Conservation (phyloP, 1,139 yeast genomes). For the Zygosaccharomyces pseudobailii region DNA sequence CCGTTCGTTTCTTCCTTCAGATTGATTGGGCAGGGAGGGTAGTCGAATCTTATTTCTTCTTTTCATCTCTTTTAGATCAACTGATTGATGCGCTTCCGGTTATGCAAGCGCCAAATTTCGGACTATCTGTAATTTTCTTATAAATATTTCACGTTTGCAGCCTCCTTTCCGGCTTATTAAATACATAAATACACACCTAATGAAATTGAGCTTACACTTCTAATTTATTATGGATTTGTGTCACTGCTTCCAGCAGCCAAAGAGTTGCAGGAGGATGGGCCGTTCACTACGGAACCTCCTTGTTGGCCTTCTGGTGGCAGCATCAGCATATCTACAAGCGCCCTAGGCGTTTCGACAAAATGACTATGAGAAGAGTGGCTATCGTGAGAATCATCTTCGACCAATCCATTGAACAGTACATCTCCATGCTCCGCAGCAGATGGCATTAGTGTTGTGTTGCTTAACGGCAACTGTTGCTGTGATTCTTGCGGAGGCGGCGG, state of each 20-base stretch:
- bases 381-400: not conserved
- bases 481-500: too few species aligned
- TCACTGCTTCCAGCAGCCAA: not conserved
- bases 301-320: conserved; percentile 10
- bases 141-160: not conserved
- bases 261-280: conserved; percentile 1
- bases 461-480: too few species aligned
- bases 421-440: not conserved
- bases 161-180: not conserved
- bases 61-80: not conserved
- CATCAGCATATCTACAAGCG: conserved; percentile 18
- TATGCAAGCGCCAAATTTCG: too few species aligned
- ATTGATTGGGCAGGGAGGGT: not conserved
- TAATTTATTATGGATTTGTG: not conserved
- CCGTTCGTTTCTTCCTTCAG: not conserved
- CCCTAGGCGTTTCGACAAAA: conserved; percentile 20
- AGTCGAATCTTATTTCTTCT: conserved; percentile 10
- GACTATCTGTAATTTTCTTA: too few species aligned
- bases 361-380: conserved; percentile 9
- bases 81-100: not conserved
- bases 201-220: not conserved
- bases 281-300: not conserved
- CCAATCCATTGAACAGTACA: not conserved
- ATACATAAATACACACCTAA: not conserved
- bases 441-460: not conserved